These are phyloP conservation scores for Marsdenia floribunda DNA, from an alignment of 257 asterid genomes.

Conservation along the genomic window DNA sequence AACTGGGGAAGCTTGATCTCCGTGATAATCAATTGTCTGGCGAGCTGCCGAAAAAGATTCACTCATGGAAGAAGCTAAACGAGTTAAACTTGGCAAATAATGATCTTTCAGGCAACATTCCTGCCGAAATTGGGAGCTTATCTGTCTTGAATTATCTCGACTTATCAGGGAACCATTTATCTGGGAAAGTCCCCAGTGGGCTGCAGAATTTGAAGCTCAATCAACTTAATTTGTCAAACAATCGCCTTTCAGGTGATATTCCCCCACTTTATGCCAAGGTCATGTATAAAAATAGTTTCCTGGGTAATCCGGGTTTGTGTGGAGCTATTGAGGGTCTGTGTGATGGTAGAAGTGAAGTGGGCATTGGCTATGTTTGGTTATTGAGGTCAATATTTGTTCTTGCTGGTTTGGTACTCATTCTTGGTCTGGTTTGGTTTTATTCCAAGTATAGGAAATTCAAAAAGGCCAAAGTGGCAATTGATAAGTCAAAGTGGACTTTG, in stretches of 20 bases:
- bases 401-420: conserved; percentile 56
- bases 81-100: conserved; percentile 82
- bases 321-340: conserved; percentile 78
- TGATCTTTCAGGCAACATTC: conserved; percentile 67
- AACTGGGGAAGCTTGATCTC: conserved; percentile 81
- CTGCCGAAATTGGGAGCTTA: conserved; percentile 69
- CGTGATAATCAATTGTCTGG: conserved; percentile 68
- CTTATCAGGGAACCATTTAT: conserved; percentile 64
- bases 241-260: conserved; percentile 74
- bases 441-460: conserved; percentile 48
- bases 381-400: conserved; percentile 52
- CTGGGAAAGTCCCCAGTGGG: conserved; percentile 63
- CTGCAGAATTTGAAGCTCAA: conserved; percentile 90
- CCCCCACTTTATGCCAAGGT: conserved; percentile 73
- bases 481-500: conserved; percentile 83
- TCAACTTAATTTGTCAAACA: conserved; percentile 69
- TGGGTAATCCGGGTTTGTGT: conserved; percentile 82
- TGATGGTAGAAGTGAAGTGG: conserved; percentile 37
- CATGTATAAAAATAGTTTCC: conserved; percentile 73
- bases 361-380: conserved; percentile 54
- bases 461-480: conserved; percentile 40
- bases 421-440: conserved; percentile 67
- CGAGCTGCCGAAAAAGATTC: conserved; percentile 57
- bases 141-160: conserved; percentile 86
- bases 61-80: conserved; percentile 70